A percentile compares a stretch with the other conserved stretches of the same genome.
Evolutionary conservation across 1,284 basidiomycete species (phyloP).

Genomic region (Rhodotorula mucilaginosa): DNA sequence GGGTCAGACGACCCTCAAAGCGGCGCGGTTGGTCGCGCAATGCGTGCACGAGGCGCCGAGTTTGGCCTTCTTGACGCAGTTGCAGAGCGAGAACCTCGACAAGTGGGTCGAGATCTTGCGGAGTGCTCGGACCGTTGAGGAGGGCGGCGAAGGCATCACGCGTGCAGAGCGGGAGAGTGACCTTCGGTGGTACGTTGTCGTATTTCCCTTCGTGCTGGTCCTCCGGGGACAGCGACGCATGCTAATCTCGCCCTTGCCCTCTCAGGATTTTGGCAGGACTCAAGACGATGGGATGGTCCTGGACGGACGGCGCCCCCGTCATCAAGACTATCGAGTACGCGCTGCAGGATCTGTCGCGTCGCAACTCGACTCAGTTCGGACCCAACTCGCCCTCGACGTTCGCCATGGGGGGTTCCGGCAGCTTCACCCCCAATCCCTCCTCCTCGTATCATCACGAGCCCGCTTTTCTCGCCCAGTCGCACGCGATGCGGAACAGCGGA

Average conservation of each 20-base stretch:
- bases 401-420: not conserved
- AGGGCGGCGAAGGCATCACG: conserved; percentile 29
- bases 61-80: conserved; percentile 27
- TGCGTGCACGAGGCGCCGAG: conserved; percentile 31
- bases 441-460: not conserved
- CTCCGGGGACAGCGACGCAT: not conserved
- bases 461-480: not conserved
- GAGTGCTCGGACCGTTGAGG: conserved; percentile 20
- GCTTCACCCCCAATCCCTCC: not conserved
- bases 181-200: conserved; percentile 18
- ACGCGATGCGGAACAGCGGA: not conserved
- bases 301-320: conserved; percentile 23
- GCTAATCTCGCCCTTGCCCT: not conserved
- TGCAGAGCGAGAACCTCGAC: conserved; percentile 30
- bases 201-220: too few relatives aligned
- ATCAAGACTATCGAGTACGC: conserved; percentile 19
- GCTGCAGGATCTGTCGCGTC: not conserved
- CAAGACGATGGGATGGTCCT: conserved; percentile 38
- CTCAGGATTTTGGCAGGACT: conserved; percentile 32
- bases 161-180: conserved; percentile 17
- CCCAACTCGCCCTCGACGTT: not conserved
- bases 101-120: conserved; percentile 29
- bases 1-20: conserved; percentile 24
- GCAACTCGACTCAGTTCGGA: not conserved
- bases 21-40: conserved; percentile 32